Conservation (phyloP, 2,329 filamentous ascomycete genomes). For the Orbilia oligospora region DNA sequence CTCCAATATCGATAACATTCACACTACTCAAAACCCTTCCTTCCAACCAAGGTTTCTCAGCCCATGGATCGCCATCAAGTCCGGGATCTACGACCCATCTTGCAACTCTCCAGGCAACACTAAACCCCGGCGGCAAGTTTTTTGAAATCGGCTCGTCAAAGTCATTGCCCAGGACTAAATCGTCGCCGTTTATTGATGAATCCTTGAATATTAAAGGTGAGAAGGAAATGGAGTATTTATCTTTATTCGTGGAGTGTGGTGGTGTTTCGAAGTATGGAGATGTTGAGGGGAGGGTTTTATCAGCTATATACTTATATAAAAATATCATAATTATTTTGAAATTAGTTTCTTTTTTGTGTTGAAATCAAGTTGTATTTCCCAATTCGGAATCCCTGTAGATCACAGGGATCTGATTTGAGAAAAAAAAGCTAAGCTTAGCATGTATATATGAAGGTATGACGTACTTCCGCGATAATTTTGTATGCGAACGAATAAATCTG, state of each 20-base stretch:
- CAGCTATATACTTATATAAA: neutral
- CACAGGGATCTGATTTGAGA: neutral
- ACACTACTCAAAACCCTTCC: conserved; percentile 85
- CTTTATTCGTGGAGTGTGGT: conserved; percentile 38
- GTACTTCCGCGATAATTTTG: conserved; percentile 46
- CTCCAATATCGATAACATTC: conserved; percentile 80
- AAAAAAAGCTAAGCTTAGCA: neutral
- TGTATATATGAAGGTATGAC: neutral
- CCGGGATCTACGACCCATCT: conserved; percentile 93
- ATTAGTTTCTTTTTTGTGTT: conserved; percentile 19
- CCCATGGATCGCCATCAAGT: conserved; percentile 89
- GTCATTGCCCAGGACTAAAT: conserved; percentile 94
- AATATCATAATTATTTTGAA: neutral
- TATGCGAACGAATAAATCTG: conserved; percentile 42
- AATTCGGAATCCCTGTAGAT: neutral
- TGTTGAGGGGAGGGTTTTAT: conserved; percentile 22
- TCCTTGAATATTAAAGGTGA: conserved; percentile 41
- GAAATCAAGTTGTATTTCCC: neutral
- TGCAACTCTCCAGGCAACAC: conserved; percentile 85
- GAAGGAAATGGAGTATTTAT: conserved; percentile 58
- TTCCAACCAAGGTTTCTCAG: conserved; percentile 87
- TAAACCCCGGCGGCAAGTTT: conserved; percentile 86
- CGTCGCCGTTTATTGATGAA: conserved; percentile 75
- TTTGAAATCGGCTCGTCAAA: conserved; percentile 93
- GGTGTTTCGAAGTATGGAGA: conserved; percentile 48